Evolutionary conservation across 2,329 filamentous ascomycete species (phyloP), one percentile per base, ranked within the genome.

Genomic region (Arachnopeziza araneosa): DNA sequence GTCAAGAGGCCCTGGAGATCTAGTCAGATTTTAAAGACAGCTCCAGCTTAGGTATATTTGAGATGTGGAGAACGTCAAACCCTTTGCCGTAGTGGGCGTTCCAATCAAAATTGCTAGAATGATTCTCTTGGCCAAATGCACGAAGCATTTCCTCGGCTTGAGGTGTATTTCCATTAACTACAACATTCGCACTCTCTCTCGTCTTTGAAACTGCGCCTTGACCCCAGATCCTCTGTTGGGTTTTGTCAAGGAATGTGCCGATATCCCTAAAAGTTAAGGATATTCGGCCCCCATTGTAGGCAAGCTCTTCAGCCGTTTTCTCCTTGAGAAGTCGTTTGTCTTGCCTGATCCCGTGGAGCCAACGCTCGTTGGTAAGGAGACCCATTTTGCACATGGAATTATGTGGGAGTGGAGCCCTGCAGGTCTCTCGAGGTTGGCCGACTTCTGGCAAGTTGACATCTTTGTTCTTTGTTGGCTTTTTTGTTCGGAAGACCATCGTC

Each of bases 231-330:
- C 76, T 76, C 30, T 78, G 78, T 49, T 83, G 79, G n/a, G 84
- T 78, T 3, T 79, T 77, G 67, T 88, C 80, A 52, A 96, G 75
- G 70, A 91, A 98, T 0, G 95, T 99, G 1, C 86, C 91, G 64
- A 99, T 97, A 24, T 85, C 81, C 52, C 95, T 83, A 72, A 99
- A 98, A 0, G 95, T 99, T 44, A 99, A 80, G 54, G 90, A 96
- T 71, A 99, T 96, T 53, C 95, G 88, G 53, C 87, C 85, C 7
- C 92, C 89, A 6, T 78, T 78, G 69, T 84, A 91, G 0, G 89
- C 88, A 50, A 86, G 81, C 72, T 98, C 93, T 6, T 83, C 82
- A 0, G 78, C 66, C 0, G 83, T 80, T 73, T 93, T 93, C 65
- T 93, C 88, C 1, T 78, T 75, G 1, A 78, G 75, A 0, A 83